Evolutionary conservation across 2,329 filamentous ascomycete species (phyloP).

Genomic region (Xylogone sp.): DNA sequence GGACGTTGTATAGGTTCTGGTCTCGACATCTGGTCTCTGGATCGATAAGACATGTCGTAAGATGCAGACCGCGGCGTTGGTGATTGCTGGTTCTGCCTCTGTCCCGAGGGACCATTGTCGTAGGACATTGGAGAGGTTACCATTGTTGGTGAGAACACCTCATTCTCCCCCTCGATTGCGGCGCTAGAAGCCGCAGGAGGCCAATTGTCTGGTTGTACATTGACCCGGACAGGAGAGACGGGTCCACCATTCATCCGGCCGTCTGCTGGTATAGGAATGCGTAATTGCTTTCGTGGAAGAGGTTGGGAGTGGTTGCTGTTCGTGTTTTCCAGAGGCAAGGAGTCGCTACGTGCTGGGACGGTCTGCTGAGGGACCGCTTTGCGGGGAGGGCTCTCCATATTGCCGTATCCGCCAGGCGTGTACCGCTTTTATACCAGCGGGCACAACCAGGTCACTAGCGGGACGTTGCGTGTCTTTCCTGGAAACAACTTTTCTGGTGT

Average conservation of each 20-base stretch:
- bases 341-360: background rate
- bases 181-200: conserved; percentile 47
- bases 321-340: background rate
- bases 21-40: conserved; percentile 2
- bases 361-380: background rate
- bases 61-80: background rate
- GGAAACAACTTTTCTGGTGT: too few species aligned
- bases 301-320: background rate
- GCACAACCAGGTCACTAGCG: too few species aligned
- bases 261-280: conserved; percentile 17
- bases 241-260: conserved; percentile 45
- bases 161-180: conserved; percentile 39
- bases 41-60: conserved; percentile 8
- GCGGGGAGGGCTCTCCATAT: background rate
- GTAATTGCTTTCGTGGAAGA: background rate
- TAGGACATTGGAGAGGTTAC: too few species aligned
- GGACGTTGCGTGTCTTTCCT: too few species aligned
- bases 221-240: conserved; percentile 53
- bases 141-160: conserved; percentile 3
- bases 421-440: background rate
- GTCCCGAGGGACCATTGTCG: background rate
- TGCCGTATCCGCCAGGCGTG: background rate
- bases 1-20: conserved; percentile 24
- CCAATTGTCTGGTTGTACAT: conserved; percentile 51
- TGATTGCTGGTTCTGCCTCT: background rate